Conservation (phyloP, 192 early-diverging fungal genomes). For the Glomus cerebriforme region DNA sequence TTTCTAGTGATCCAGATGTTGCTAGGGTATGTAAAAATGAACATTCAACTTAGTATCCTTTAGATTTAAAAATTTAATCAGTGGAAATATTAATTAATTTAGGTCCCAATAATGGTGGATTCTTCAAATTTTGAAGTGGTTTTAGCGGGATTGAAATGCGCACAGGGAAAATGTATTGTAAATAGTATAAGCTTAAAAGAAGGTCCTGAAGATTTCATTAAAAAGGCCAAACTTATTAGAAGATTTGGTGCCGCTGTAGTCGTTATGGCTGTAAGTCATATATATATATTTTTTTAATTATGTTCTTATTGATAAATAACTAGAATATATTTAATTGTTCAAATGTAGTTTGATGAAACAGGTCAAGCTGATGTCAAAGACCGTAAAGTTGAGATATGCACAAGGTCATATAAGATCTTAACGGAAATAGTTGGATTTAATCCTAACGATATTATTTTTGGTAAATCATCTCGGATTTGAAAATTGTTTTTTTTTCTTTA, state of each 20-base stretch:
- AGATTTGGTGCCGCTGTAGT: slow-evolving; percentile 95
- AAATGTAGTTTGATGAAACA: slow-evolving; percentile 82
- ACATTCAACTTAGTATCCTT: background rate
- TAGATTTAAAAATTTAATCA: background rate
- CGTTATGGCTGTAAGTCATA: slow-evolving; percentile 81
- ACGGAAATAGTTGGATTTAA: slow-evolving; percentile 85
- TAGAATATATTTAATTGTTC: no score
- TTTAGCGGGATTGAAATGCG: slow-evolving; percentile 92
- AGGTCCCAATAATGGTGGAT: slow-evolving; percentile 92
- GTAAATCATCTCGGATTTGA: slow-evolving; percentile 24
- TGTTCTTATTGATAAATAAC: background rate
- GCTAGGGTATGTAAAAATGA: slow-evolving; percentile 47
- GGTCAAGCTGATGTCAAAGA: slow-evolving; percentile 86
- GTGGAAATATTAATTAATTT: slow-evolving; percentile 13
- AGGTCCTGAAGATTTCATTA: slow-evolving; percentile 89
- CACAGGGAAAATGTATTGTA: slow-evolving; percentile 97
- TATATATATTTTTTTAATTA: background rate
- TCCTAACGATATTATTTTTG: slow-evolving; percentile 80
- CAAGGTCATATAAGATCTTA: slow-evolving; percentile 86
- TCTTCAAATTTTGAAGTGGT: slow-evolving; percentile 98
- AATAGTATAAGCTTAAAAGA: slow-evolving; percentile 97
- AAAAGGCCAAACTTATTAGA: slow-evolving; percentile 84
- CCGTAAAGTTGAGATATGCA: slow-evolving; percentile 89
- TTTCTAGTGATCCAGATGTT: slow-evolving; percentile 94
- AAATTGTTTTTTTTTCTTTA: no score